Evolutionary conservation across 2,329 filamentous ascomycete species (phyloP), one percentile per base, ranked within the genome.

Genomic region (Trichoderma asperellum): DNA sequence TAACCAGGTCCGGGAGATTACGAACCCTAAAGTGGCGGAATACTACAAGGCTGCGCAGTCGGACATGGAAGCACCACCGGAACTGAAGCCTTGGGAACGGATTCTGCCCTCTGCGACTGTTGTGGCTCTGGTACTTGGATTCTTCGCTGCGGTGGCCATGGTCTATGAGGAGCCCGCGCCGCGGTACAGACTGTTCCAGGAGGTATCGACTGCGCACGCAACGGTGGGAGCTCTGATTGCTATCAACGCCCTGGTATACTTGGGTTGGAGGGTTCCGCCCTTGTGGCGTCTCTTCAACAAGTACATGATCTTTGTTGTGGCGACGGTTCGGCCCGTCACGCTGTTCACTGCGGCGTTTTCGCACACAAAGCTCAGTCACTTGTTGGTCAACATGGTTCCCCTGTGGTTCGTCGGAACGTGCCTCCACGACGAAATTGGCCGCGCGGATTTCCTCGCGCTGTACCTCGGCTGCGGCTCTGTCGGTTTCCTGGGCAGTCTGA

Each of bases 361-460:
- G 24, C 92, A 96, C 80, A 87, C 91, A 66, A 80, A 79, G 3
- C 72, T 89, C 21, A 75, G 78, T 58, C 92, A 96, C 77, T 77
- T 92, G 47, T 70, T 83, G 29, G 76, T 83, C 53, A 95, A 95
- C 79, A 89, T 92, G 86, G 73, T 85, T 10, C 81, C 86, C 52
- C 81, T 95, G 5, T 90, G 85, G 82, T 81, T 92, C 74, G 83
- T 93, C 21, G 92, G 91, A 29, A 85, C 86, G 11, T 83, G 85
- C 1, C 81, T 93, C 40, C 90, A 92, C 79, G 89, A 92, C 71
- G 89, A 93, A 73, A 81, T 93, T 32, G 91, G 90, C 12, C 85
- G 91, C 12, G 89, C 86, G 16, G 84, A 87, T 68, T 93, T 93
- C 79, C 80, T 93, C 24, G 86, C 89, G n/a, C 80, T 92, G 37